A percentile compares a stretch with the other conserved stretches of the same genome.
Conservation (phyloP, 257 asterid genomes). For the Osmanthus fragrans region DNA sequence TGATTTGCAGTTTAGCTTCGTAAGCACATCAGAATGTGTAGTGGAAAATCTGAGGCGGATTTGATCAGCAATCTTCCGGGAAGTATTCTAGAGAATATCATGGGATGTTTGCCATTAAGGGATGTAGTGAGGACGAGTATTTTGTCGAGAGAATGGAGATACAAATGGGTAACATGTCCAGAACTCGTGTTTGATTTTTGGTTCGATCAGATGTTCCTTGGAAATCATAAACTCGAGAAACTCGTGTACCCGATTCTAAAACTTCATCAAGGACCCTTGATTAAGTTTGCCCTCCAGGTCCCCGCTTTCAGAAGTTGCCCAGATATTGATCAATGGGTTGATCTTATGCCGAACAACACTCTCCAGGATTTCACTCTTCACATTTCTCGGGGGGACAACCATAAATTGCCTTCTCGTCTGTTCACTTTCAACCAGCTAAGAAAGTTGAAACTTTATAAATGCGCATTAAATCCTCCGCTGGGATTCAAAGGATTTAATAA, state of each 20-base stretch:
- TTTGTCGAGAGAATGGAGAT: slow-evolving; percentile 57
- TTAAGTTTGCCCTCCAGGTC: slow-evolving; percentile 46
- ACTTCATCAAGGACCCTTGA: slow-evolving; percentile 48
- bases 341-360: slow-evolving; percentile 37
- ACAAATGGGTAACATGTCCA: slow-evolving; percentile 52
- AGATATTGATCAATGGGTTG: slow-evolving; percentile 48
- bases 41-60: slow-evolving; percentile 28
- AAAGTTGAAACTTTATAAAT: slow-evolving; percentile 44
- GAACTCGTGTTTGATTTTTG: slow-evolving; percentile 52
- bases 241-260: slow-evolving; percentile 45
- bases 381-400: slow-evolving; percentile 45
- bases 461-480: slow-evolving; percentile 37
- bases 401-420: slow-evolving; percentile 40
- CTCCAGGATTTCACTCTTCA: slow-evolving; percentile 52
- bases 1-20: slow-evolving; percentile 17
- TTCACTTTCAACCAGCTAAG: slow-evolving; percentile 44
- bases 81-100: slow-evolving; percentile 44
- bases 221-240: slow-evolving; percentile 45
- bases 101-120: slow-evolving; percentile 57
- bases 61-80: slow-evolving; percentile 42
- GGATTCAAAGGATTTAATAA: slow-evolving; percentile 25
- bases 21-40: slow-evolving; percentile 29
- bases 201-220: slow-evolving; percentile 48
- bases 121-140: slow-evolving; percentile 60
- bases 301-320: slow-evolving; percentile 46